Base-by-base conservation (phyloP, 2,329 filamentous ascomycete species). In the Aspergillus sp. region DNA sequence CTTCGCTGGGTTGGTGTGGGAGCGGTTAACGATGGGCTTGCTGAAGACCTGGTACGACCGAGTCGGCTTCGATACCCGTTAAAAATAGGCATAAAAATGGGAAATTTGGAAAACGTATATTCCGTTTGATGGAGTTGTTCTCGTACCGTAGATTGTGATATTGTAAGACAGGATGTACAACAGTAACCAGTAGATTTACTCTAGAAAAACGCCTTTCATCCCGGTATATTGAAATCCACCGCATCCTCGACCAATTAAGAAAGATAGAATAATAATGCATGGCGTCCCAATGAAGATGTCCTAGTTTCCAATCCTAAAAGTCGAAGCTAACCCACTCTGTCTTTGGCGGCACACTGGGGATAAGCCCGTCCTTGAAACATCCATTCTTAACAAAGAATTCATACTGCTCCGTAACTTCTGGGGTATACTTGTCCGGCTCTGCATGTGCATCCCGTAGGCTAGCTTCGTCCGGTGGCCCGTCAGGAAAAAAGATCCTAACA, bases 261-360 rank as follows among this genome's bases (percentile, higher is more conserved):
- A 41, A 51, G 19, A 41, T 27, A 51, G n/a, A 49, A 37, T n/a
- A 22, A 48, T 48, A 34, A 41, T 13, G 1, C 46, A 44, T 51
- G 46, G 19, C 9, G 27, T 9, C 27, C 46, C 42, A 46, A 52
- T 11, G 34, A 41, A 12, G 44, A 22, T 39, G 22, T 19, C 51
- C 17, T 44, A 20, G 39, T 37, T 20, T 39, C 33, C 33, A 39
- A 37, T 12, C 12, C 39, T 73, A 93, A 66, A 93, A 87, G 69
- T 91, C 85, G 83, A 89, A 93, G 27, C 78, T 74, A 63, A 86
- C 87, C 80, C 87, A 93, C 68, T 93, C 91, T 60, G 86, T 81
- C 73, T 87, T 87, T 0, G 93, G 93, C 19, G 93, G 90, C 46
- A 91, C 77, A 65, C 89, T 82, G 0, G 93, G 93, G 77, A 96